Conservation (phyloP, 495 filamentous ascomycete genomes). For the Penicillium taxi region DNA sequence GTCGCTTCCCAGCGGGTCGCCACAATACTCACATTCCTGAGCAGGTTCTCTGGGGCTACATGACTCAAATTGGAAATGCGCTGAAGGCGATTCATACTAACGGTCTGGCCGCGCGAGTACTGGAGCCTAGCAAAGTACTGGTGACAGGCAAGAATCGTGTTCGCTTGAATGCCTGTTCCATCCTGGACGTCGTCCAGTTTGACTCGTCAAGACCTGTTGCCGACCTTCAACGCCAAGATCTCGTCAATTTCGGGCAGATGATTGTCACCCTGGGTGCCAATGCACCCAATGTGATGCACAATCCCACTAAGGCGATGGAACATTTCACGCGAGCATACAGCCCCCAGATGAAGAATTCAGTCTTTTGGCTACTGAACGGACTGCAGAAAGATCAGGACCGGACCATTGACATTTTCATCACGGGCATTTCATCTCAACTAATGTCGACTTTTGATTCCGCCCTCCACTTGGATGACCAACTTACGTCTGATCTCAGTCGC, state of each 20-base stretch:
- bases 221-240: conserved; percentile 81
- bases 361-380: conserved; percentile 65
- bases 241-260: conserved; percentile 76
- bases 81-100: conserved; percentile 76
- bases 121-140: conserved; percentile 79
- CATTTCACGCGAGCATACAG: conserved; percentile 65
- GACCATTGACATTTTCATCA: conserved; percentile 68
- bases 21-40: conserved; percentile 55
- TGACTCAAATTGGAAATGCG: conserved; percentile 85
- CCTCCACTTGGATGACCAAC: conserved; percentile 67
- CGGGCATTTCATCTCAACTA: conserved; percentile 64
- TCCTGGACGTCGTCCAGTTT: conserved; percentile 79
- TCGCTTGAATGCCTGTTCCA: conserved; percentile 78
- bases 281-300: conserved; percentile 47
- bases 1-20: conserved; percentile 44
- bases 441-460: conserved; percentile 62
- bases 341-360: conserved; percentile 60
- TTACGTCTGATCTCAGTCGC: conserved; percentile 56
- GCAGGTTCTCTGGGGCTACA: conserved; percentile 79
- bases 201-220: conserved; percentile 55
- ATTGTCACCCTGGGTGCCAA: conserved; percentile 70
- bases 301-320: conserved; percentile 57
- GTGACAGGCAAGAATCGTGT: conserved; percentile 64
- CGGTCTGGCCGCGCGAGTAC: conserved; percentile 72
- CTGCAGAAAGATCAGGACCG: conserved; percentile 46